Conservation (phyloP, 2,329 filamentous ascomycete genomes). For the Sclerotinia borealis region DNA sequence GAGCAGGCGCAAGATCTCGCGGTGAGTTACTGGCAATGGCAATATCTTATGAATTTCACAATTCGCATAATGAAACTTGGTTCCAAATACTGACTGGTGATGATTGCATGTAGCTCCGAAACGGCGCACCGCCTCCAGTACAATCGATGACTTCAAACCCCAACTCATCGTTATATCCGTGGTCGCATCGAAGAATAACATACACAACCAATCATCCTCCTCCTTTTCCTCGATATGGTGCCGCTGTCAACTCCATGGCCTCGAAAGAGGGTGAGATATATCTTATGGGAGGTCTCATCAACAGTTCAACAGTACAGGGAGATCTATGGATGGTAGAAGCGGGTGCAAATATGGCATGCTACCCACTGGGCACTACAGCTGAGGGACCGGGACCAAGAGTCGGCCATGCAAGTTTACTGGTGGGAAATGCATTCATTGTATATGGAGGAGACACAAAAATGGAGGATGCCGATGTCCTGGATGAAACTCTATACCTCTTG, state of each 20-base stretch:
- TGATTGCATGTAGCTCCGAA: slow-evolving; percentile 43
- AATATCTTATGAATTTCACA: neutral
- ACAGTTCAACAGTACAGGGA: slow-evolving; percentile 91
- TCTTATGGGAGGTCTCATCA: slow-evolving; percentile 93
- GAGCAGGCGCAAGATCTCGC: slow-evolving; percentile 34
- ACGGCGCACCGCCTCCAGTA: slow-evolving; percentile 37
- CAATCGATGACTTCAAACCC: slow-evolving; percentile 41
- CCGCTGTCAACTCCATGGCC: slow-evolving; percentile 84
- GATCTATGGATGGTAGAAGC: slow-evolving; percentile 98
- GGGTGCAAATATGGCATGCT: slow-evolving; percentile 79
- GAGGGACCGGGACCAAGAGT: slow-evolving; percentile 94
- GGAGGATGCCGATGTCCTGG: slow-evolving; percentile 82
- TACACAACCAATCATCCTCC: slow-evolving; percentile 77
- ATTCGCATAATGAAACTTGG: neutral
- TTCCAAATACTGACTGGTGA: slow-evolving; percentile 11
- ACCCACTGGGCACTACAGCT: slow-evolving; percentile 82
- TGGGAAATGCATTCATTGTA: slow-evolving; percentile 98
- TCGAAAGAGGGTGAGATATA: slow-evolving; percentile 98
- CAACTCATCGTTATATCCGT: slow-evolving; percentile 84
- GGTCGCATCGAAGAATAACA: slow-evolving; percentile 84
- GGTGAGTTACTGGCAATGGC: slow-evolving; percentile 29
- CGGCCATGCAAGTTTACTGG: slow-evolving; percentile 85
- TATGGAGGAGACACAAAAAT: slow-evolving; percentile 98
- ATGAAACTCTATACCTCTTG: slow-evolving; percentile 91
- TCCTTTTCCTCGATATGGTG: slow-evolving; percentile 94